phyloP scores from a whole-genome alignment of 2,329 filamentous ascomycete species.

The Claviceps cyperi region DNA sequence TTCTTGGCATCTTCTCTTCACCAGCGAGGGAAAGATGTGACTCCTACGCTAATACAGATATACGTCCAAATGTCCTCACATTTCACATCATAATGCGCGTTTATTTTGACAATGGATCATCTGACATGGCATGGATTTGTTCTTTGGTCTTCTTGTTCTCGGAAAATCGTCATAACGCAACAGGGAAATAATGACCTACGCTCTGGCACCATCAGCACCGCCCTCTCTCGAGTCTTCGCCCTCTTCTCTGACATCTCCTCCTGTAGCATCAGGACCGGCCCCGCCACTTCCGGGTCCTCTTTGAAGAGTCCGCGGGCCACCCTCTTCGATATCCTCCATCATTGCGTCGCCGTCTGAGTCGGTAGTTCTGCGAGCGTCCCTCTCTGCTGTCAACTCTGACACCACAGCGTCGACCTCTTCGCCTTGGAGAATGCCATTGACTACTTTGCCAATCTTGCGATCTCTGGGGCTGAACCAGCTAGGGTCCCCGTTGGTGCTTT shows the following conservation, averaged over 20 bases:
- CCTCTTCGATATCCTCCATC: constrained; percentile 50
- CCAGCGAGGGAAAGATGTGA: constrained; percentile 11
- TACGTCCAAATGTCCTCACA: constrained; percentile 7
- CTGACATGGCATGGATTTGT: not conserved
- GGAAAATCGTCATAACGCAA: constrained; percentile 13
- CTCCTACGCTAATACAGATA: constrained; percentile 17
- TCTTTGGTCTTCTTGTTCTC: constrained; percentile 6
- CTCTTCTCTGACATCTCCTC: constrained; percentile 82
- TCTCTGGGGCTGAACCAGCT: constrained; percentile 77
- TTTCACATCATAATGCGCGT: constrained; percentile 2
- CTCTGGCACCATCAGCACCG: constrained; percentile 92
- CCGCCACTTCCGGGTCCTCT: constrained; percentile 54
- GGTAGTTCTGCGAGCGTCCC: constrained; percentile 31
- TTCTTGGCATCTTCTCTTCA: constrained; percentile 11
- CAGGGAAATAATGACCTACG: constrained; percentile 59
- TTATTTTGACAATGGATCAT: constrained; percentile 2
- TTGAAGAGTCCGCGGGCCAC: constrained; percentile 42
- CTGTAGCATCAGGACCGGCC: constrained; percentile 74
- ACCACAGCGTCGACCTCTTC: constrained; percentile 66
- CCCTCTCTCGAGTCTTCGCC: constrained; percentile 80
- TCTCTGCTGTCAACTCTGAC: constrained; percentile 52
- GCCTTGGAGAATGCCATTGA: constrained; percentile 72
- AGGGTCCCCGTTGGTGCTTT: constrained; percentile 52
- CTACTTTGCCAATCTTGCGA: constrained; percentile 73
- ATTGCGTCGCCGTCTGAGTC: constrained; percentile 34